A percentile compares a stretch with the other conserved stretches of the same genome.
These are phyloP conservation scores for Salvia rosmarinus DNA, from an alignment of 257 asterid species.

Conservation along the genomic window DNA sequence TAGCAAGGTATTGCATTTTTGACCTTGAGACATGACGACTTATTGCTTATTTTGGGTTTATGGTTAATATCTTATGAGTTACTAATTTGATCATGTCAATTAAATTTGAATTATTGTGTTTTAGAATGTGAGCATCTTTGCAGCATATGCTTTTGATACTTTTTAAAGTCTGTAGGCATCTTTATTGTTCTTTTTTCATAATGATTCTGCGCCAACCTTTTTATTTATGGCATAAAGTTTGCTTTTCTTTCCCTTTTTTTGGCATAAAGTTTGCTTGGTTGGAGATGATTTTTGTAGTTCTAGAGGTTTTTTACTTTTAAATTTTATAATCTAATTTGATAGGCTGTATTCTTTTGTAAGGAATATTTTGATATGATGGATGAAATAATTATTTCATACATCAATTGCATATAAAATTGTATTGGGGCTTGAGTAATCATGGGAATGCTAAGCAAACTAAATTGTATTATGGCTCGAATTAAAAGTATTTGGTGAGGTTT, in stretches of 20 bases:
- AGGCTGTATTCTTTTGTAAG: too few species aligned
- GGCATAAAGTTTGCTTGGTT: too few species aligned
- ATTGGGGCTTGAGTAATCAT: too few species aligned
- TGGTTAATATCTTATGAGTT: neutral
- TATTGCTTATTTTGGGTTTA: neutral
- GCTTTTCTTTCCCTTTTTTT: too few species aligned
- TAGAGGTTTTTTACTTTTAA: neutral
- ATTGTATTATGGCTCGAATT: too few species aligned
- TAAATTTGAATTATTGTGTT: neutral
- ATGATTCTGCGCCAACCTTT: neutral
- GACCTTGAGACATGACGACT: neutral
- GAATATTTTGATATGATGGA: too few species aligned
- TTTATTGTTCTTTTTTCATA: neutral
- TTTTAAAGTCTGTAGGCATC: neutral
- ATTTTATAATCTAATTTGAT: neutral
- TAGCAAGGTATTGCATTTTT: conserved; percentile 29
- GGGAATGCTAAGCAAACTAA: too few species aligned
- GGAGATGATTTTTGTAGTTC: too few species aligned
- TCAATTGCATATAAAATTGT: too few species aligned
- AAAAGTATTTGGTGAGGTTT: too few species aligned
- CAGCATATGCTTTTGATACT: neutral
- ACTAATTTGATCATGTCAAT: neutral
- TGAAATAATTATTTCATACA: too few species aligned
- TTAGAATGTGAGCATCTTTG: neutral
- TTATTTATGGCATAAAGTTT: neutral